phyloP scores from a whole-genome alignment of 2,329 filamentous ascomycete genomes.

The Diaporthe humulicola region DNA sequence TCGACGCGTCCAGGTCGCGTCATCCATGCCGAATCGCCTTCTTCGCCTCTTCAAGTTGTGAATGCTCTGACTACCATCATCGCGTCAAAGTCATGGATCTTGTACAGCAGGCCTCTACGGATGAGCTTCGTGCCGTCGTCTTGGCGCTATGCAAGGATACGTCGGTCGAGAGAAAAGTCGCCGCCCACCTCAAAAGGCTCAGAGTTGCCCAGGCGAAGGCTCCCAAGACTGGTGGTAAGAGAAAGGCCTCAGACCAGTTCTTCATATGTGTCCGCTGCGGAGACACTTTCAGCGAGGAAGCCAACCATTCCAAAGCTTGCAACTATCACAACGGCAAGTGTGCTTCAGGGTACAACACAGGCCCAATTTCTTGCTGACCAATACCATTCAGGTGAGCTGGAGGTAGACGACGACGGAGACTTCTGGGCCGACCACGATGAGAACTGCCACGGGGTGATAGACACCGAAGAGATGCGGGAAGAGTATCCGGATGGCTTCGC shows the following conservation, averaged over 20 bases:
- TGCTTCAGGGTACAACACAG: not conserved
- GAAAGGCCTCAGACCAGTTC: not conserved
- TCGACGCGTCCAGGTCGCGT: slow-evolving; percentile 6
- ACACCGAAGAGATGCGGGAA: slow-evolving; percentile 43
- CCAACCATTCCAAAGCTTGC: not conserved
- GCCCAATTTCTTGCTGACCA: not conserved
- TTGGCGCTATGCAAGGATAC: not conserved
- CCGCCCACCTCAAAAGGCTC: not conserved
- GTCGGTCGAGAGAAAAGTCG: not conserved
- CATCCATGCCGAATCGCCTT: not conserved
- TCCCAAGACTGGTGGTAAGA: not conserved
- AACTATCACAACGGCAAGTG: slow-evolving; percentile 13
- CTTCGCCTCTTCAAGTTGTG: not conserved
- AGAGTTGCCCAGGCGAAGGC: not conserved
- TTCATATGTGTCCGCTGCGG: slow-evolving; percentile 12
- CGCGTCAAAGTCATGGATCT: not conserved
- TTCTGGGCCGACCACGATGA: slow-evolving; percentile 49
- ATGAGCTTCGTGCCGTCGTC: slow-evolving; percentile 8
- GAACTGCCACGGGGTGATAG: slow-evolving; percentile 45
- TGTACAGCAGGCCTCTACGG: not conserved
- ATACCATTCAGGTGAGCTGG: slow-evolving; percentile 42
- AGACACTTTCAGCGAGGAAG: not conserved
- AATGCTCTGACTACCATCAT: not conserved
- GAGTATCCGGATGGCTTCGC: slow-evolving; percentile 46
- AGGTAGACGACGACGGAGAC: slow-evolving; percentile 41